Evolutionary conservation across 495 filamentous ascomycete species (phyloP).

Genomic region (Coniosporium apollinis): DNA sequence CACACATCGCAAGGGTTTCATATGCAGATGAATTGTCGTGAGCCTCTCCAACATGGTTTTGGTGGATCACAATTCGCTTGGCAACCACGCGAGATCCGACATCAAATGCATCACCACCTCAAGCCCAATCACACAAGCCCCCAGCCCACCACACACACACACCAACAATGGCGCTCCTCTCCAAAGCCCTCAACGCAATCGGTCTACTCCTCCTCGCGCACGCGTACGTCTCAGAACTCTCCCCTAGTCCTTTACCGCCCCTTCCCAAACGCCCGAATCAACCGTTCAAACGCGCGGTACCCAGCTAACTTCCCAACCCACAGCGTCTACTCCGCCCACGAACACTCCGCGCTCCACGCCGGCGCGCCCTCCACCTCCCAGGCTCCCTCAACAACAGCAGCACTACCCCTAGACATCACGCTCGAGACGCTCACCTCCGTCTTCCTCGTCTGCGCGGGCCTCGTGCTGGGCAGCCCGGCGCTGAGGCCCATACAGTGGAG

Average conservation of each 20-base stretch:
- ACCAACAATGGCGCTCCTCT: constrained; percentile 17
- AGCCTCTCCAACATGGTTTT: too few species aligned
- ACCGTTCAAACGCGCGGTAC: constrained; percentile 1
- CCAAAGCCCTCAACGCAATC: constrained; percentile 17
- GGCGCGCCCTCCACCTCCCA: constrained; percentile 3
- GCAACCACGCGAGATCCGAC: too few species aligned
- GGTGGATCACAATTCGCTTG: too few species aligned
- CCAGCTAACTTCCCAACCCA: constrained; percentile 11
- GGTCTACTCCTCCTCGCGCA: constrained; percentile 26
- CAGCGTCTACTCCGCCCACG: constrained; percentile 30
- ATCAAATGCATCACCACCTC: too few species aligned
- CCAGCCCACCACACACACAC: neutral
- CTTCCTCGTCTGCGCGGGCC: constrained; percentile 22
- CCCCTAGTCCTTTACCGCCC: neutral
- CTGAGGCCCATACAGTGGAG: constrained; percentile 27
- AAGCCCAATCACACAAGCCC: too few species aligned
- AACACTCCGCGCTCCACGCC: constrained; percentile 19
- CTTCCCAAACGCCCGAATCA: too few species aligned
- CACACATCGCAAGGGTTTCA: too few species aligned
- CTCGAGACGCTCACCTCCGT: constrained; percentile 25
- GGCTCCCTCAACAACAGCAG: constrained; percentile 6
- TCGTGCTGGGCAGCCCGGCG: constrained; percentile 19
- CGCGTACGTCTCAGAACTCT: constrained; percentile 19
- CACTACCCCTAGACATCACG: constrained; percentile 25
- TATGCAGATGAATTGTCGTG: too few species aligned